A percentile compares a stretch with the other conserved stretches of the same genome.
phyloP scores from a whole-genome alignment of 2,329 filamentous ascomycete genomes.

The Myriosclerotinia duriaeana region DNA sequence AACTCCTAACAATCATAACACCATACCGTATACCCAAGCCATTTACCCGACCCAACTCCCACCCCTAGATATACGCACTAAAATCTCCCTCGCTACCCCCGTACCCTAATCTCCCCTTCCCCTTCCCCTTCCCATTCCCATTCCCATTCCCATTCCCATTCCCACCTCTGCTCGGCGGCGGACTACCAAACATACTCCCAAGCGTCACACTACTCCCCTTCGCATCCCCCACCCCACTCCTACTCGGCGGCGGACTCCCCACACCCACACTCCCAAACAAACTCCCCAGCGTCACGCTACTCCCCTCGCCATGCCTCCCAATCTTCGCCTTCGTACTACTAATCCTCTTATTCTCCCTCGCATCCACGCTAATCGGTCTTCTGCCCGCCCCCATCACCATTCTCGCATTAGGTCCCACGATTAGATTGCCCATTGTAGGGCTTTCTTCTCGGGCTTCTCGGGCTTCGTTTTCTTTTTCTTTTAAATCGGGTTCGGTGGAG shows the following conservation, averaged over 20 bases:
- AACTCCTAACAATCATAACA: neutral
- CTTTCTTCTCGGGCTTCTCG: conserved; percentile 9
- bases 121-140: neutral
- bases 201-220: neutral
- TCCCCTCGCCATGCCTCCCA: conserved; percentile 23
- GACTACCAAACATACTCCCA: neutral
- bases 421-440: conserved; percentile 21
- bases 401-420: conserved; percentile 25
- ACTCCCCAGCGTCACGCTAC: neutral
- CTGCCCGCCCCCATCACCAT: conserved; percentile 29
- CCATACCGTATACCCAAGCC: neutral
- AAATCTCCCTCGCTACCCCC: conserved; percentile 9
- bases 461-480: conserved; percentile 10
- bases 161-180: neutral
- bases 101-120: neutral
- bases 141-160: neutral
- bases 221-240: neutral
- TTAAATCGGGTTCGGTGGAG: conserved; percentile 28
- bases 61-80: conserved; percentile 6
- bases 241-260: neutral
- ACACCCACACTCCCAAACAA: neutral
- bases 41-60: neutral
- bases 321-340: conserved; percentile 27
- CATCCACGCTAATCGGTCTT: conserved; percentile 35
- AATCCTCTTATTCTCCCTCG: conserved; percentile 22